Base-by-base conservation (phyloP, 106 monocot genomes). In the Platanthera zijinensis region DNA sequence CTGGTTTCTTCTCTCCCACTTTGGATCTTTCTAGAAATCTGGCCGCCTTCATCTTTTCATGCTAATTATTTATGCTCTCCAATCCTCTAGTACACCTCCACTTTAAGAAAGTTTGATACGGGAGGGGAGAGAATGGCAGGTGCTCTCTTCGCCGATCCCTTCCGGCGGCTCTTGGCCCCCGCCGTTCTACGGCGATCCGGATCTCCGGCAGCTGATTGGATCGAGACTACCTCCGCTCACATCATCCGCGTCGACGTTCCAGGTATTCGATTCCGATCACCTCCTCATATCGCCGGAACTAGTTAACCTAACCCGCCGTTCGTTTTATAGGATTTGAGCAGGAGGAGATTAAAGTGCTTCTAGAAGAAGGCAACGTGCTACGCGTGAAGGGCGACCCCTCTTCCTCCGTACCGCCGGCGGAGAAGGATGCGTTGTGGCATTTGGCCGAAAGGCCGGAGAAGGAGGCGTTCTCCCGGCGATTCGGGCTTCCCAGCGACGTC, bases 211-310 rank as follows among this genome's bases (percentile, higher is more conserved):
- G 74, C 80, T n/a, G 96, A 93, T 83, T 96, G 96, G 96, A 12
- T 96, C 57, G 96, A 96, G 87, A 93, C 90, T 30, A 77, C 84
- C 7, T 80, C 87, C 54, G 79, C 95, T 57, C 90, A 96, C 87
- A 75, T 93, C 80, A 76, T 85, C 78, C 86, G 84, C 68, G 64
- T 96, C 87, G 84, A 93, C 69, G 90, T 90, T 70, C 95, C 92
- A 28, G 95, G 94, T 91, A 77, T n/a, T 7, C 19, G 48, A 25
- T 48, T 10, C 11, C 48, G 49, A 21, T 62, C 67, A n/a, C 19
- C 61, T 48, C 53, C 49, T 47, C 59, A 39, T 4, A 46, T 70
- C 7, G 10, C 70, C 47, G n/a, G 15, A 8, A 50, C 19, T 6
- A 68, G 61, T 61, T 28, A 46, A 56, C 8, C 25, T 17, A 61